phyloP scores from a whole-genome alignment of 768 basidiomycete species.

The Mycena venus region DNA sequence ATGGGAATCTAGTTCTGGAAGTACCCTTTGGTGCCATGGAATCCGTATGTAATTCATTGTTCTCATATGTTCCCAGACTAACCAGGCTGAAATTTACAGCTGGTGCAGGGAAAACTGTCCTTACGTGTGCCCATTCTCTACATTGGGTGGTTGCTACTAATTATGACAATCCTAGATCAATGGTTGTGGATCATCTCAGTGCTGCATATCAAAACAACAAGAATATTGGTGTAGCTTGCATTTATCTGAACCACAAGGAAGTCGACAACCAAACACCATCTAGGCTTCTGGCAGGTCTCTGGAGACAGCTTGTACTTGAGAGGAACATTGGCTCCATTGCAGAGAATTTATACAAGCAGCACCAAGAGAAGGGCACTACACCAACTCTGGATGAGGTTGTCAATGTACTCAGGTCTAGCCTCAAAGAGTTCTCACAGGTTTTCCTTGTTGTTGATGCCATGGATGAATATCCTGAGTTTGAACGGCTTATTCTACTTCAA shows the following conservation, averaged over 20 bases:
- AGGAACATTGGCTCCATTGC: not conserved
- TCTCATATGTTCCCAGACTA: not conserved
- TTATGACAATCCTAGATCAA: too few relatives aligned
- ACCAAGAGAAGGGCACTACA: not conserved
- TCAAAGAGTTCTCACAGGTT: not conserved
- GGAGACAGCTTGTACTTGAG: too few relatives aligned
- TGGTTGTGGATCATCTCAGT: too few relatives aligned
- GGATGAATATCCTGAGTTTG: not conserved
- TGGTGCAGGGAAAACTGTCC: constrained; percentile 24
- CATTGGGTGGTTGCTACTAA: not conserved
- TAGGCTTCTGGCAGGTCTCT: not conserved
- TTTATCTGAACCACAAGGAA: too few relatives aligned
- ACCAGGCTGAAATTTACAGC: not conserved
- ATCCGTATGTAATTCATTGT: not conserved
- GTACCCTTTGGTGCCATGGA: too few relatives aligned
- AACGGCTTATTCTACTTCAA: not conserved
- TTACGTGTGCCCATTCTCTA: not conserved
- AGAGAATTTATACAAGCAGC: constrained; percentile 2
- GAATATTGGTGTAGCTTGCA: too few relatives aligned
- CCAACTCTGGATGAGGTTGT: not conserved
- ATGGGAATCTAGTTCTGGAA: constrained; percentile 11
- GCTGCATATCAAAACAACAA: too few relatives aligned
- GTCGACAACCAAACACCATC: too few relatives aligned
- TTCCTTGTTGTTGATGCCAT: not conserved
- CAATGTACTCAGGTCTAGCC: not conserved